Evolutionary conservation across 768 basidiomycete genomes (phyloP).

Genomic region (Amanita jacksonii): DNA sequence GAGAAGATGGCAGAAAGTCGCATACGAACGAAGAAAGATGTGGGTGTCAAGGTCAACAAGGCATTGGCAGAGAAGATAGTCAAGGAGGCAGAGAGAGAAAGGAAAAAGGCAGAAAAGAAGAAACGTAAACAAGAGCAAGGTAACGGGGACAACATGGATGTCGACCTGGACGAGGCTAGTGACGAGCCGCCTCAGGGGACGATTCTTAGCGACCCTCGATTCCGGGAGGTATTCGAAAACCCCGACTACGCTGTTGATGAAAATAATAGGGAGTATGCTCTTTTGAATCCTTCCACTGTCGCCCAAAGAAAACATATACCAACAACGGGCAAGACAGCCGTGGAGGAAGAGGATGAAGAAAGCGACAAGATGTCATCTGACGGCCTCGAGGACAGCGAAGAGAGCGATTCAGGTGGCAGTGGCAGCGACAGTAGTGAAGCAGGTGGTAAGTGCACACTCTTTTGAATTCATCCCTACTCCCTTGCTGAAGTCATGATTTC

Average conservation of each 20-base stretch:
- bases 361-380: conserved; percentile 62
- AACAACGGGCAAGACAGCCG: conserved; percentile 63
- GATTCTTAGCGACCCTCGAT: conserved; percentile 80
- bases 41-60: conserved; percentile 64
- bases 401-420: conserved; percentile 27
- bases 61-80: conserved; percentile 79
- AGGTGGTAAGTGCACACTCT: conserved; percentile 31
- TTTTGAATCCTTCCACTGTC: conserved; percentile 85
- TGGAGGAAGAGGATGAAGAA: conserved; percentile 85
- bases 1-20: conserved; percentile 90
- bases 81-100: conserved; percentile 52
- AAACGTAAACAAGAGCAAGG: conserved; percentile 33
- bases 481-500: not conserved
- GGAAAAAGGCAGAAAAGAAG: conserved; percentile 46
- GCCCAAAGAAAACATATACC: conserved; percentile 35
- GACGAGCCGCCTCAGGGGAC: conserved; percentile 24
- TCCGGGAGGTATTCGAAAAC: conserved; percentile 84
- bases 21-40: conserved; percentile 74
- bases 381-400: conserved; percentile 33
- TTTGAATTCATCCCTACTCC: conserved; percentile 8
- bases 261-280: conserved; percentile 75
- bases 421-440: conserved; percentile 46
- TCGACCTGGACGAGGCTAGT: conserved; percentile 23
- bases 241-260: conserved; percentile 91
- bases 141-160: conserved; percentile 27